Conservation (phyloP, 352 stramenopile genomes). For the Phytophthora europaea region DNA sequence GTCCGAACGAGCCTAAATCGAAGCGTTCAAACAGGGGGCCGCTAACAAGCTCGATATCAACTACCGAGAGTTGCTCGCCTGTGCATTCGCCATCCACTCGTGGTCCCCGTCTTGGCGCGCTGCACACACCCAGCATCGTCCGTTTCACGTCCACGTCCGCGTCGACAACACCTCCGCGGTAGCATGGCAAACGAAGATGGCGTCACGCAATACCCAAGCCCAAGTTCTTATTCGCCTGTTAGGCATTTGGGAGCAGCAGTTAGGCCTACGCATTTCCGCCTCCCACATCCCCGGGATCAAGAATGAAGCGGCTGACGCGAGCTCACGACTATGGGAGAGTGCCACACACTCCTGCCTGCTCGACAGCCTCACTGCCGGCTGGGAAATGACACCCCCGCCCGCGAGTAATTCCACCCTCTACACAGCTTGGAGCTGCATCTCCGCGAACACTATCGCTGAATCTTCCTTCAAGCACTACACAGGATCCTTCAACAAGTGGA, state of each 20-base stretch:
- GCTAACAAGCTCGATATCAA: constrained; percentile 1
- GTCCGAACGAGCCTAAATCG: not conserved
- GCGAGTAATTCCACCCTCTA: not conserved
- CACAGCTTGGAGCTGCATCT: not conserved
- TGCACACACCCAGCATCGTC: not conserved
- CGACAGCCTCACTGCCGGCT: not conserved
- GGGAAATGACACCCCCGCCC: too few species aligned
- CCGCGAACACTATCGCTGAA: constrained; percentile 10
- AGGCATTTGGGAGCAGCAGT: not conserved
- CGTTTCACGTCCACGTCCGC: constrained; percentile 23
- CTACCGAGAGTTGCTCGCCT: not conserved
- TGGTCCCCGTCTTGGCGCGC: not conserved
- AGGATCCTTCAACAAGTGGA: not conserved
- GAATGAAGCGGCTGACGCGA: not conserved
- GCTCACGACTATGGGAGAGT: not conserved
- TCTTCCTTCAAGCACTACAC: not conserved
- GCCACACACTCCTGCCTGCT: not conserved
- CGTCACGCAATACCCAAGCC: not conserved
- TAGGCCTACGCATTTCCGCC: constrained; percentile 4
- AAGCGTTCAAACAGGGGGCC: constrained; percentile 2
- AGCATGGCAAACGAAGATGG: not conserved
- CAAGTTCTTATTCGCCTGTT: constrained; percentile 9
- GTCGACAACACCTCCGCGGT: constrained; percentile 30
- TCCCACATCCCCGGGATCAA: constrained; percentile 2
- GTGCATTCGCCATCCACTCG: not conserved